phyloP scores from a whole-genome alignment of 768 basidiomycete genomes.

The Mycena sanguinolenta region DNA sequence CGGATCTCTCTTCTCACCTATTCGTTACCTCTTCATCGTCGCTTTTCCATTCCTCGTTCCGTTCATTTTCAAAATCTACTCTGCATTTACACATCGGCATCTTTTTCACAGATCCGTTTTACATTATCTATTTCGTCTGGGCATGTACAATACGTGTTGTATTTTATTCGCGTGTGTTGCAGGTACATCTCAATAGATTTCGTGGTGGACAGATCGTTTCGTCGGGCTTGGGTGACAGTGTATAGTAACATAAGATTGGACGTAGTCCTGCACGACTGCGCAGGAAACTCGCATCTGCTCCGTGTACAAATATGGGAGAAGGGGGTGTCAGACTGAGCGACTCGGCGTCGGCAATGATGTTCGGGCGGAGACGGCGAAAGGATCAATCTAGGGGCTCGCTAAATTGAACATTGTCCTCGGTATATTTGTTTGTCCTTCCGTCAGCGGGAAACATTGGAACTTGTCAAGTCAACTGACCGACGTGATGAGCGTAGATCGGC shows the following conservation, averaged over 20 bases:
- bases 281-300: too few relatives aligned
- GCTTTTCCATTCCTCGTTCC: not conserved
- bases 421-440: too few relatives aligned
- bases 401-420: too few relatives aligned
- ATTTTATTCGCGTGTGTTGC: slow-evolving; percentile 3
- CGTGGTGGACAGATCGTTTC: not conserved
- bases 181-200: not conserved
- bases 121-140: not conserved
- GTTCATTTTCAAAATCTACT: not conserved
- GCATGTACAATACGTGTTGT: slow-evolving; percentile 28
- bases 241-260: too few relatives aligned
- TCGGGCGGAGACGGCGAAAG: not conserved
- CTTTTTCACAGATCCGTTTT: not conserved
- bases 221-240: too few relatives aligned
- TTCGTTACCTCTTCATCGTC: not conserved
- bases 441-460: too few relatives aligned
- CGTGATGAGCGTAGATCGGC: too few relatives aligned
- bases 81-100: not conserved
- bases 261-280: too few relatives aligned
- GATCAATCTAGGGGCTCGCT: slow-evolving; percentile 14
- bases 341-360: not conserved
- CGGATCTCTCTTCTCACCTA: not conserved
- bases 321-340: slow-evolving; percentile 10
- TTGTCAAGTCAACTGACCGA: too few relatives aligned
- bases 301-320: slow-evolving; percentile 1